Evolutionary conservation across 306 rosid genomes (phyloP), one percentile per base, ranked within the genome.

Genomic region (Rosa chinensis): DNA sequence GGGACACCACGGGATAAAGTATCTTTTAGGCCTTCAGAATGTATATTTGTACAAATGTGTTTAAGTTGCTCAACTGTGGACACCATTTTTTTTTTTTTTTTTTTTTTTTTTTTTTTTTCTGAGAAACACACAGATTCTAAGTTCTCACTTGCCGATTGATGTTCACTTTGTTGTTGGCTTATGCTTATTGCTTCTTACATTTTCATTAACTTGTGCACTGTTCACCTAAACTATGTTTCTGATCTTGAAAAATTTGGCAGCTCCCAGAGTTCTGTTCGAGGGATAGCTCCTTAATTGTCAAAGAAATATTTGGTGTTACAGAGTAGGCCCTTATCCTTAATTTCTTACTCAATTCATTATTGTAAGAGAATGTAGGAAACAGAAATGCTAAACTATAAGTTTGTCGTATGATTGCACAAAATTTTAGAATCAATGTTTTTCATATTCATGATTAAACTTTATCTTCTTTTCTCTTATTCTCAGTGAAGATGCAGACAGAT

Each of bases 241-340:
- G 83, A 45, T 48, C 35, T 49, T 71, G 74, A 73, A 47, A 58
- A 62, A 56, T 84, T 82, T 63, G 69, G 79, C 93, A 95, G 98
- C 89, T 92, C 67, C 96, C 93, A 0, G 98, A 92, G 87, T 90
- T 95, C 78, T 91, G 99, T 74, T 89, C 99, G 32, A 90, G 80
- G 71, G 97, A 92, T 81, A 90, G 92, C 87, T 86, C 99, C 78
- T 88, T 95, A 72, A 69, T 88, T 59, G 89, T 95, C 77, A 95
- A 95, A 87, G 98, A 95, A 87, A 95, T 91, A 69, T 95, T 91
- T 72, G 98, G 99, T 39, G 99, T 92, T 75, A 86, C 99, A 77
- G 99, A 92, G 98, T 95, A 91, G 42, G 97, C 72, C 70, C 82
- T 80, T 75, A 70, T 66, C 73, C 80, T 85, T 80, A 32, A 35